Conservation (phyloP, 345 rosid species). For the Capsella bursapastoris region DNA sequence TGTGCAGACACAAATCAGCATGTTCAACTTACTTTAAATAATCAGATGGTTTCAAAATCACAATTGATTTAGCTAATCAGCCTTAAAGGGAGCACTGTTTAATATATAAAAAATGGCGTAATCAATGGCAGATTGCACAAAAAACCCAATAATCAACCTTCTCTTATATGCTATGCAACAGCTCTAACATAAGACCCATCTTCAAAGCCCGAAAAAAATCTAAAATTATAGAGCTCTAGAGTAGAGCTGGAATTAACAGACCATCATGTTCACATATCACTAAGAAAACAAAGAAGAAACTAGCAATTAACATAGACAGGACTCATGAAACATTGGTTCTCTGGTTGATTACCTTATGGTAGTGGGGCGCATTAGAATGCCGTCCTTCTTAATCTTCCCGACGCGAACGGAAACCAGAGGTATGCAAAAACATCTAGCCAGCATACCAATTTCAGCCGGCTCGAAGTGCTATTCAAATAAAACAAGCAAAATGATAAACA, state of each 20-base stretch:
- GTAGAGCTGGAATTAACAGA: slow-evolving; percentile 2
- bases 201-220: neutral
- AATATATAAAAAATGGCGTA: neutral
- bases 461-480: slow-evolving; percentile 65
- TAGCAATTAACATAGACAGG: neutral
- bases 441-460: slow-evolving; percentile 90
- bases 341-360: slow-evolving; percentile 62
- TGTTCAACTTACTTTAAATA: slow-evolving; percentile 36
- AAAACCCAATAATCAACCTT: neutral
- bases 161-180: neutral
- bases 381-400: slow-evolving; percentile 83
- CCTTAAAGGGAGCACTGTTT: slow-evolving; percentile 40
- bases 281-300: neutral
- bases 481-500: neutral
- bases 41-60: slow-evolving; percentile 45
- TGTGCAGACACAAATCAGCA: slow-evolving; percentile 21
- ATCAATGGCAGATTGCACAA: slow-evolving; percentile 2
- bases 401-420: slow-evolving; percentile 92
- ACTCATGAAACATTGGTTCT: neutral
- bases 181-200: slow-evolving; percentile 10
- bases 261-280: neutral
- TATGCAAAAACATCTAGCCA: slow-evolving; percentile 92
- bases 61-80: slow-evolving; percentile 34
- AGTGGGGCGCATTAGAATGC: slow-evolving; percentile 66
- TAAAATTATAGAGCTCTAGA: slow-evolving; percentile 10